phyloP scores from a whole-genome alignment of 1,284 basidiomycete genomes.

The Phaffia rhodozyma region DNA sequence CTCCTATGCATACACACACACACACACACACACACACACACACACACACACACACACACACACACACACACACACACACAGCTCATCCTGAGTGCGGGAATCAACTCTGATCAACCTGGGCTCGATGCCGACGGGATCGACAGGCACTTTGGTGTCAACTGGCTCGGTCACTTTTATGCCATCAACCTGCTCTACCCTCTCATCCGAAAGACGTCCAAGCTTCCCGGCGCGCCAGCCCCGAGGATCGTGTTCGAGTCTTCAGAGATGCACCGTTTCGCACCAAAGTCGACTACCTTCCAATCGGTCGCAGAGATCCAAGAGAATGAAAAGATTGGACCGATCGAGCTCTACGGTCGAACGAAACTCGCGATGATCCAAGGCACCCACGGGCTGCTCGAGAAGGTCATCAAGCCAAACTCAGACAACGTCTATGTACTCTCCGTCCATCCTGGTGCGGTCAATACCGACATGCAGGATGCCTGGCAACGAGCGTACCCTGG shows the following conservation, averaged over 20 bases:
- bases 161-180: constrained; percentile 39
- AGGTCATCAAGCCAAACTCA: constrained; percentile 33
- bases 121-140: constrained; percentile 37
- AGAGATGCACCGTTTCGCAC: constrained; percentile 37
- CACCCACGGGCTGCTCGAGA: constrained; percentile 35
- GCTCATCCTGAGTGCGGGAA: constrained; percentile 37
- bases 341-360: constrained; percentile 37
- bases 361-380: constrained; percentile 41
- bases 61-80: constrained; percentile 18
- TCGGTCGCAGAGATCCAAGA: constrained; percentile 38
- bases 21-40: constrained; percentile 18
- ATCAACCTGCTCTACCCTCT: constrained; percentile 40
- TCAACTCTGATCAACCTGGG: constrained; percentile 38
- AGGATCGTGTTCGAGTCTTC: constrained; percentile 40
- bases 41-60: constrained; percentile 19
- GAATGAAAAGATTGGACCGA: constrained; percentile 28
- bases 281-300: constrained; percentile 32
- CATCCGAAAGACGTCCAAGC: constrained; percentile 34
- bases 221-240: constrained; percentile 27
- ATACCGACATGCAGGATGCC: constrained; percentile 40
- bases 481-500: constrained; percentile 37
- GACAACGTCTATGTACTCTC: constrained; percentile 34
- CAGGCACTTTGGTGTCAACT: constrained; percentile 31
- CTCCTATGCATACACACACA: too few relatives aligned
- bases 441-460: constrained; percentile 34